Percentiles rank a stretch among this genome's conserved stretches.
phyloP scores from a whole-genome alignment of 179 eudicot species.

The Dionaea muscipula region DNA sequence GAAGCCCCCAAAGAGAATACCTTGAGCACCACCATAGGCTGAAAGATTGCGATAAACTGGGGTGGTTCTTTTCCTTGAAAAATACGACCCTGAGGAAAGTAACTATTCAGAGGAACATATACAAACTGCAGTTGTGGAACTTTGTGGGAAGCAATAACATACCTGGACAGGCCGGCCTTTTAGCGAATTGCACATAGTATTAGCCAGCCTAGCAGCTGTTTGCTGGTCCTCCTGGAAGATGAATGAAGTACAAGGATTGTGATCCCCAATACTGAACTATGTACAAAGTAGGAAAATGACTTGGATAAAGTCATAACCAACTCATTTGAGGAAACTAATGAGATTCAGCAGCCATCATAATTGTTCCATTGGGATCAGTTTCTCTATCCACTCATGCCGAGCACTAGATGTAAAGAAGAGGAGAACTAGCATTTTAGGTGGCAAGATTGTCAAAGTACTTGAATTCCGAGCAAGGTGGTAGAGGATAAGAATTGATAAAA shows the following conservation, averaged over 20 bases:
- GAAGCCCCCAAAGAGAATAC: slow-evolving; percentile 23
- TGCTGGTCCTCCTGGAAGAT: slow-evolving; percentile 70
- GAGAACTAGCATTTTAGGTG: no score
- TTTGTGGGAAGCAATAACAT: slow-evolving; percentile 10
- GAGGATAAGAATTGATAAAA: no score
- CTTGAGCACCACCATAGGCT: slow-evolving; percentile 96
- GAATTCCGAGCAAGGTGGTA: no score
- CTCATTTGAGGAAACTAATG: no score
- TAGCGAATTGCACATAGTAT: slow-evolving; percentile 75
- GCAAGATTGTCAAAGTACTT: no score
- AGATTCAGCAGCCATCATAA: no score
- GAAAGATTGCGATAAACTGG: slow-evolving; percentile 81
- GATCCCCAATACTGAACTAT: neutral
- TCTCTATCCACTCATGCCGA: no score
- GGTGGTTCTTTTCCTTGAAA: slow-evolving; percentile 97
- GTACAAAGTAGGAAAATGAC: neutral
- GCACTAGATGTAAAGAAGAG: no score
- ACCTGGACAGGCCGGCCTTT: slow-evolving; percentile 95
- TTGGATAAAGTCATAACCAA: no score
- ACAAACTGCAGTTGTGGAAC: slow-evolving; percentile 2
- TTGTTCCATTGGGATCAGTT: no score
- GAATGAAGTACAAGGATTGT: slow-evolving; percentile 1
- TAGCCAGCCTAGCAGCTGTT: slow-evolving; percentile 66
- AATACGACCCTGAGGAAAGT: slow-evolving; percentile 58
- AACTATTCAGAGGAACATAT: slow-evolving; percentile 7